Evolutionary conservation across 768 basidiomycete genomes (phyloP), one percentile per base, ranked within the genome.

Genomic region (Trametes cinnabarina): DNA sequence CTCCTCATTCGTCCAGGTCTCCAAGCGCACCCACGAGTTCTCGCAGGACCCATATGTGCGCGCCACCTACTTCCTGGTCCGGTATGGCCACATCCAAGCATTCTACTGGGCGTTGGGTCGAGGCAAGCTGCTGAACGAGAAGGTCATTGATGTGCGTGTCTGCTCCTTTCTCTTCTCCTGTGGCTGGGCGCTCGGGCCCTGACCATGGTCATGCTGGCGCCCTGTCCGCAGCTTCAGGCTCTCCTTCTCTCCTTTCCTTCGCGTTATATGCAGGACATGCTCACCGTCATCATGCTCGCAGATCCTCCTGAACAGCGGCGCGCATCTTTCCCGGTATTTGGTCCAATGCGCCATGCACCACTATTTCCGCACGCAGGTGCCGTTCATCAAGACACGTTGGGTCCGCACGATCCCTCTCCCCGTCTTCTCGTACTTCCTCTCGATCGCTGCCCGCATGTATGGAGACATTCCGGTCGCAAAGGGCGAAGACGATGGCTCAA

Each of bases 331-430:
- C 61, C 82, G 90, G 47, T 92, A 92, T 73, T 79, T 92, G 46
- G 78, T 86, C 44, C 90, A 92, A 71, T 79, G 87, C 51, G 86
- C 88, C 34, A 83, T 87, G 51, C 88, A 90, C 59, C 90, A 91
- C 68, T 90, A 84, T 69, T 92, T 89, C 69, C 81, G 85, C 60
- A 82, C 86, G 2, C 82, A 83, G 58, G 74, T 82, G 26, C 86
- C 87, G 59, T 92, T 90, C 63, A 82, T 90, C 71, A 90, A 90
- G 72, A 81, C 85, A 1, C 73, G 74, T 22, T 92, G 89, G 89
- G 87, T 86, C 63, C 81, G 88, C 65, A 80, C 78, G 25, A 76
- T 91, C 47, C 75, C 83, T 6, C 72, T 88, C 32, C 66, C 77
- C 17, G 81, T 85, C 48, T 88, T 89, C 63, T 74, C 76, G 1